A percentile compares a stretch with the other conserved stretches of the same genome.
phyloP scores from a whole-genome alignment of 106 monocot species.

The Vanilla planifolia region DNA sequence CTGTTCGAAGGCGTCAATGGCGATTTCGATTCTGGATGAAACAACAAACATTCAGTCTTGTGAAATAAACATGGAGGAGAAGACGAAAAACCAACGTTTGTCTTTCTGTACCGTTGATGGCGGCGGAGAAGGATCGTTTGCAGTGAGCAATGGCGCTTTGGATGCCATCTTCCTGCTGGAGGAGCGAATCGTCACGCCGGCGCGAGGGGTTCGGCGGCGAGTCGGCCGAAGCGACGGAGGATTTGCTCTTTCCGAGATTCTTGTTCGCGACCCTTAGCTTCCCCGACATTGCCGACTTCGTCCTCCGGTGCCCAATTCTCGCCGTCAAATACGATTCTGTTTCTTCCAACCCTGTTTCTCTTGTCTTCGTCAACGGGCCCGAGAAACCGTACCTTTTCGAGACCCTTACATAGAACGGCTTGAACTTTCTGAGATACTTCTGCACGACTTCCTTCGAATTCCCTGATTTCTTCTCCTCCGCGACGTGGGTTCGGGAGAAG shows the following conservation, averaged over 20 bases:
- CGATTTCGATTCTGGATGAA: too few species aligned
- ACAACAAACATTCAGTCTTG: too few species aligned
- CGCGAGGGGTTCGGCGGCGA: conserved; percentile 12
- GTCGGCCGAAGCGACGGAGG: conserved; percentile 27
- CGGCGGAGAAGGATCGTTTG: conserved; percentile 49
- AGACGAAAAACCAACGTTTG: too few species aligned
- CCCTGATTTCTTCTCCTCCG: conserved; percentile 25
- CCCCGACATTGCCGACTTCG: conserved; percentile 8
- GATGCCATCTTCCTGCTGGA: conserved; percentile 77
- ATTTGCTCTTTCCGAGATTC: conserved; percentile 40
- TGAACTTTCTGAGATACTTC: conserved; percentile 65
- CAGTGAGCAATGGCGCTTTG: conserved; percentile 93
- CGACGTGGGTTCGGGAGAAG: conserved; percentile 25
- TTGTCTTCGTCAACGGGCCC: not conserved
- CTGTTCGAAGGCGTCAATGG: too few species aligned
- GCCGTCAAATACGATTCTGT: not conserved
- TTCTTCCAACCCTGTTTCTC: not conserved
- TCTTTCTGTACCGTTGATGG: conserved; percentile 25
- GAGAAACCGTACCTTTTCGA: conserved; percentile 29
- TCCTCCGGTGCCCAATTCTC: not conserved
- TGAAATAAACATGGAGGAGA: too few species aligned
- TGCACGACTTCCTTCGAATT: conserved; percentile 38
- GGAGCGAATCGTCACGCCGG: conserved; percentile 60
- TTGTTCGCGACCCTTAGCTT: conserved; percentile 20
- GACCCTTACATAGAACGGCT: conserved; percentile 47